phyloP scores from a whole-genome alignment of 1,284 basidiomycete genomes.

The Inonotus obliquus region DNA sequence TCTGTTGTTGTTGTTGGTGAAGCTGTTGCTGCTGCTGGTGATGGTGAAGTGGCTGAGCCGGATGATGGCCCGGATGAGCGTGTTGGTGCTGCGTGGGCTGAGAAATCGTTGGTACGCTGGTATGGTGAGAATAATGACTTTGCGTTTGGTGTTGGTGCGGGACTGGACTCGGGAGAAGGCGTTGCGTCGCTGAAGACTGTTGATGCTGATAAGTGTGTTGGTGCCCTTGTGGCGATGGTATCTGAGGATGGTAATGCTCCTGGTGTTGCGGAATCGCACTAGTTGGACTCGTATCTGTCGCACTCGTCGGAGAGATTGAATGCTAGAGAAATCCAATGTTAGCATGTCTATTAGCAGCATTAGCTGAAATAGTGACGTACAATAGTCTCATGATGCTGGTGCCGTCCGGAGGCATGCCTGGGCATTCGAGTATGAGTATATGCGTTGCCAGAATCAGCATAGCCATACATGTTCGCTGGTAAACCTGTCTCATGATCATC shows the following conservation, averaged over 20 bases:
- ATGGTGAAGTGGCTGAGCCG: neutral
- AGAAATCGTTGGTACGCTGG: neutral
- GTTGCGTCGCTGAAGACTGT: neutral
- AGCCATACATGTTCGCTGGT: neutral
- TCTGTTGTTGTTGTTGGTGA: neutral
- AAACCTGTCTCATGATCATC: neutral
- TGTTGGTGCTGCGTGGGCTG: neutral
- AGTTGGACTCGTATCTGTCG: neutral
- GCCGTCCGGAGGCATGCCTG: neutral
- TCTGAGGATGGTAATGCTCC: slow-evolving; percentile 2
- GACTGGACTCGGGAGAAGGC: neutral
- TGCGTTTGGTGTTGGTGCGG: slow-evolving; percentile 5
- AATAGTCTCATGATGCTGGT: neutral
- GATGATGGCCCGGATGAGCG: neutral
- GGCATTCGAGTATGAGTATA: neutral
- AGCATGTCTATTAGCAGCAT: neutral
- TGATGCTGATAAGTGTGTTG: neutral
- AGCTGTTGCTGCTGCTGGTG: neutral
- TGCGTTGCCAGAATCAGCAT: neutral
- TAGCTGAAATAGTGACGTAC: neutral
- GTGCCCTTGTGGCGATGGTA: neutral
- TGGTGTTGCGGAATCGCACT: slow-evolving; percentile 1
- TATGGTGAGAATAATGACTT: neutral
- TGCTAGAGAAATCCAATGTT: neutral
- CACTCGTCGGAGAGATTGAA: neutral